Base-by-base conservation (phyloP, 2,329 filamentous ascomycete species). In the Diaporthe sp. region DNA sequence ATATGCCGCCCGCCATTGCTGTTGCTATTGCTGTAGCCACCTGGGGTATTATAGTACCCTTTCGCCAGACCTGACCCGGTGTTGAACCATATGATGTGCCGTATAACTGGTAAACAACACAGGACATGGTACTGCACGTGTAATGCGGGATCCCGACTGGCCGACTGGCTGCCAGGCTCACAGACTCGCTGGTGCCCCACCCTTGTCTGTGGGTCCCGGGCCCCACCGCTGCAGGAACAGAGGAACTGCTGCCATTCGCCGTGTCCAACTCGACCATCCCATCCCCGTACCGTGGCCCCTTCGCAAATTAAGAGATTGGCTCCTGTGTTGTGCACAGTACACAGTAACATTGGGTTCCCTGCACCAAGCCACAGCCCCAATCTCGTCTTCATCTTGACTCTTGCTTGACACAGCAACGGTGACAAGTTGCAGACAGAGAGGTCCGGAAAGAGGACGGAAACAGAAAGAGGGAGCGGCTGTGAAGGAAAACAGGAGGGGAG, bases 291-390 rank as follows among this genome's bases (percentile, higher is more conserved):
- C 44, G 61, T 37, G 22, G 42, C 61, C 61, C 63, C 47, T 53
- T 68, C n/a, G 63, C 63, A 68, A 68, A 68, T 68, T 68, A 68
- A 68, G 53, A 50, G 44, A 53, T 53, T 47, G 47, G 47, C 47
- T 19, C 22, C 22, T 68, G 44, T n/a, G n/a, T n/a, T n/a, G n/a
- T n/a, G 63, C 15, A 47, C 44, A 22, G n/a, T 63, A 37, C 37
- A 25, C 47, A 51, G n/a, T n/a, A 35, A 68, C 47, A 47, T 27
- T 51, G 47, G 63, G 30, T 68, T 53, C 63, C 63, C 47, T 68
- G 63, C 44, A 68, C n/a, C 63, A 68, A 68, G 63, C 63, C 63
- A 68, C 63, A 68, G 47, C 32, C 63, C 63, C 63, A 68, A 68
- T 68, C 47, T 51, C 63, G 63, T 30, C 63, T 39, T 68, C 63